Evolutionary conservation across 2,329 filamentous ascomycete genomes (phyloP).

Genomic region (Mycosphaerelloides madeirae): DNA sequence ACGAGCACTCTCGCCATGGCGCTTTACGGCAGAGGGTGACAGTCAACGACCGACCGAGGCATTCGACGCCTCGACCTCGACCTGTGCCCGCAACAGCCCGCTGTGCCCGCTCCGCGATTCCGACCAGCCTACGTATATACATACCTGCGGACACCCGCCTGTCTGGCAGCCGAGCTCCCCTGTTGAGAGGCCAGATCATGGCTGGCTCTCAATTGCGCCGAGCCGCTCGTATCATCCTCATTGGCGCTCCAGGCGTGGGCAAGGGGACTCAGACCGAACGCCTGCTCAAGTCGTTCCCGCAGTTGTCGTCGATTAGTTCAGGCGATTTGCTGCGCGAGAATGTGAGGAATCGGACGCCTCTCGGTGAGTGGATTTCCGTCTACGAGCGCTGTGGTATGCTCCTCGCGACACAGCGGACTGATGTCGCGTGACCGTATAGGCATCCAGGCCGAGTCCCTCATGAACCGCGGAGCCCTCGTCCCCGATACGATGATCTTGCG

Average conservation of each 20-base stretch:
- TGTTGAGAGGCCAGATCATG: not conserved
- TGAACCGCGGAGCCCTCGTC: conserved; percentile 85
- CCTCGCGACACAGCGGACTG: conserved; percentile 2
- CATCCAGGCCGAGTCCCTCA: conserved; percentile 82
- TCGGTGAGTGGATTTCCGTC: conserved; percentile 55
- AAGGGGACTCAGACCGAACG: conserved; percentile 92
- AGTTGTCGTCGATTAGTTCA: conserved; percentile 86
- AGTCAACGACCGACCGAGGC: no score
- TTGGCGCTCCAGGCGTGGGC: conserved; percentile 93
- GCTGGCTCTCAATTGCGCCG: conserved; percentile 41
- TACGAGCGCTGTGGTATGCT: not conserved
- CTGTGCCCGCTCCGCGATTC: no score
- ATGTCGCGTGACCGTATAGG: conserved; percentile 49
- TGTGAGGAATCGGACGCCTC: conserved; percentile 79
- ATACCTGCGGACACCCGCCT: no score
- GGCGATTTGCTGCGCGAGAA: conserved; percentile 89
- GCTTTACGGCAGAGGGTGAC: conserved; percentile 19
- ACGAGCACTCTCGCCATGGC: conserved; percentile 12
- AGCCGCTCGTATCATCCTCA: conserved; percentile 87
- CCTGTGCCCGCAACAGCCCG: not conserved
- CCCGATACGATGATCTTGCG: conserved; percentile 87
- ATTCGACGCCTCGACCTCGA: not conserved
- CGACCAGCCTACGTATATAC: no score
- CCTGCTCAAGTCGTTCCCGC: conserved; percentile 77
- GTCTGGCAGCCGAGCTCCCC: not conserved